Base-by-base conservation (phyloP, 331 rosid genomes). In the Spiraea crenata region DNA sequence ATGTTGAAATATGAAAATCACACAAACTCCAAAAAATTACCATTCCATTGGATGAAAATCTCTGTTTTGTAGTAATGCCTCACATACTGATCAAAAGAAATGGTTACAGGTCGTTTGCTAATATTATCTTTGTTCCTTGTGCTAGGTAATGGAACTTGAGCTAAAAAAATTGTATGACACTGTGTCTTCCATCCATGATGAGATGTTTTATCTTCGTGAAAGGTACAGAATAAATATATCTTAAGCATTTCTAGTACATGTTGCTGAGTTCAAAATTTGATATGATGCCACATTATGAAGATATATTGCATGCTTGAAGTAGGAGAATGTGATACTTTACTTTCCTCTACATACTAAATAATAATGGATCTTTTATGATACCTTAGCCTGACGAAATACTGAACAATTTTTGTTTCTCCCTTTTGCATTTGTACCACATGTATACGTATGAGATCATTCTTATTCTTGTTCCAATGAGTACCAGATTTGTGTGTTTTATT, bases 131-230 rank as follows among this genome's bases (percentile, higher is more conserved):
- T 63, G 40, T 69, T 70, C 65, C 41, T 69, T 80, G 69, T 81
- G 81, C 66, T 75, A 93, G 99, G 74, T 56, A 65, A 89, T 91
- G 96, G 99, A 93, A 86, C 49, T 77, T 61, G 99, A 93, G 79
- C 83, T 93, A 84, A 87, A 78, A 87, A 91, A 82, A 77, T 51
- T 93, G 84, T 89, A 76, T 72, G 91, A 82, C 55, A 82, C 91
- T 6, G 89, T 93, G 57, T 0, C 65, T 67, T 85, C 88, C 65
- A 87, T 93, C 74, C 99, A 93, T 9, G 96, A 93, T 3, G 99
- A 93, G 91, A 93, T 93, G 96, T 91, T 91, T 79, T 85, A 85
- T 79, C 99, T 93, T 52, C 97, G 97, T 48, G 99, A 89, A 77
- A 93, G 99, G 97, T 93, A 82, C 61, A 46, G 38, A 52, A 56